phyloP scores from a whole-genome alignment of 768 basidiomycete species.

The Calocera cornea region DNA sequence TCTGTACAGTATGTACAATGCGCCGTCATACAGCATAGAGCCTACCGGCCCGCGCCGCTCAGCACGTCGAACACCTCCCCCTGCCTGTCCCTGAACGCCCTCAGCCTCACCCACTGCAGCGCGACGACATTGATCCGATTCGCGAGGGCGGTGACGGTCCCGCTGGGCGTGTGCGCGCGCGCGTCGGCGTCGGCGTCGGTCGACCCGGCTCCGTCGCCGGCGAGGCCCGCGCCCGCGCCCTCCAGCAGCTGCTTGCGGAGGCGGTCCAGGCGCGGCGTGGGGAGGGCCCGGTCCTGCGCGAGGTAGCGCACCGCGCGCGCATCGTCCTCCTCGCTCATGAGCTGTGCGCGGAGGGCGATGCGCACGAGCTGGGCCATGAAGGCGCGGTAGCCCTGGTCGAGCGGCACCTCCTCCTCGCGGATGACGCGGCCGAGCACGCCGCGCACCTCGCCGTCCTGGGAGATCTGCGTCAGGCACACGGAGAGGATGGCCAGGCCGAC shows the following conservation, averaged over 20 bases:
- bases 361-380: slow-evolving; percentile 51
- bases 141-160: slow-evolving; percentile 53
- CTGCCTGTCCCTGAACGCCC: slow-evolving; percentile 41
- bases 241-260: slow-evolving; percentile 43
- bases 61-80: slow-evolving; percentile 19
- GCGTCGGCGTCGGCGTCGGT: slow-evolving; percentile 22
- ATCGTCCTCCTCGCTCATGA: slow-evolving; percentile 43
- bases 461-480: slow-evolving; percentile 39
- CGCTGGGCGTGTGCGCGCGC: slow-evolving; percentile 38
- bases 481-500: slow-evolving; percentile 62
- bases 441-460: slow-evolving; percentile 36
- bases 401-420: slow-evolving; percentile 44
- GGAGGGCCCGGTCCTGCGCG: slow-evolving; percentile 27
- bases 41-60: slow-evolving; percentile 3
- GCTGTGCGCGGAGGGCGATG: slow-evolving; percentile 39
- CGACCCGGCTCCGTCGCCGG: slow-evolving; percentile 13
- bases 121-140: slow-evolving; percentile 67
- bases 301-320: slow-evolving; percentile 33
- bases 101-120: slow-evolving; percentile 53
- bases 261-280: slow-evolving; percentile 41
- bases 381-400: slow-evolving; percentile 48
- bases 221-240: slow-evolving; percentile 38
- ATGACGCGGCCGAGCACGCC: slow-evolving; percentile 48
- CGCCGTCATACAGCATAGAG: too few species aligned
- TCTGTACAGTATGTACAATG: too few species aligned